These are phyloP conservation scores for Austropuccinia psidii DNA, from an alignment of 1,284 basidiomycete species.

Conservation along the genomic window DNA sequence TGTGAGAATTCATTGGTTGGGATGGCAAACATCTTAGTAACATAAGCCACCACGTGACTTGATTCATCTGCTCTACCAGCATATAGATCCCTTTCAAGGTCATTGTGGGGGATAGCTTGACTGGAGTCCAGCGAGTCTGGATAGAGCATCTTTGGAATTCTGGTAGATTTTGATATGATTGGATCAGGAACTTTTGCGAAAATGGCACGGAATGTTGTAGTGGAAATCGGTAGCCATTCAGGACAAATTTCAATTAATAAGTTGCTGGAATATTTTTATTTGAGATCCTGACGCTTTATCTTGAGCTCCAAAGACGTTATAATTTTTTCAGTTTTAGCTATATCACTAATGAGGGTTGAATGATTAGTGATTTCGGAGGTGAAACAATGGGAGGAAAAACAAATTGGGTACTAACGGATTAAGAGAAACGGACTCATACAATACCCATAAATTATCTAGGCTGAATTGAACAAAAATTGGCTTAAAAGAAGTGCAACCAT, in stretches of 20 bases:
- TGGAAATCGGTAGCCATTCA: constrained; percentile 92
- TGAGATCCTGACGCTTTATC: constrained; percentile 79
- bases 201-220: constrained; percentile 81
- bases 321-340: constrained; percentile 83
- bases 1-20: constrained; percentile 71
- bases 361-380: constrained; percentile 9
- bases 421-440: constrained; percentile 77
- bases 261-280: constrained; percentile 77
- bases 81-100: constrained; percentile 75
- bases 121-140: constrained; percentile 55
- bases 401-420: constrained; percentile 63
- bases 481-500: constrained; percentile 62
- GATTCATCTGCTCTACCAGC: constrained; percentile 57
- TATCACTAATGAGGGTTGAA: constrained; percentile 56
- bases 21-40: constrained; percentile 98
- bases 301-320: constrained; percentile 73
- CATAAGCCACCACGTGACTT: constrained; percentile 69
- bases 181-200: constrained; percentile 90
- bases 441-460: constrained; percentile 92
- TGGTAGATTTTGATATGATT: constrained; percentile 65
- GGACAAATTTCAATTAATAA: constrained; percentile 80
- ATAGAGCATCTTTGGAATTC: constrained; percentile 89
- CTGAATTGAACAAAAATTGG: constrained; percentile 98
- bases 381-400: not conserved
- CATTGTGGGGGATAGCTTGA: constrained; percentile 60